These are phyloP conservation scores for Hortaea sp. DNA, from an alignment of 2,329 filamentous ascomycete genomes.

Conservation along the genomic window DNA sequence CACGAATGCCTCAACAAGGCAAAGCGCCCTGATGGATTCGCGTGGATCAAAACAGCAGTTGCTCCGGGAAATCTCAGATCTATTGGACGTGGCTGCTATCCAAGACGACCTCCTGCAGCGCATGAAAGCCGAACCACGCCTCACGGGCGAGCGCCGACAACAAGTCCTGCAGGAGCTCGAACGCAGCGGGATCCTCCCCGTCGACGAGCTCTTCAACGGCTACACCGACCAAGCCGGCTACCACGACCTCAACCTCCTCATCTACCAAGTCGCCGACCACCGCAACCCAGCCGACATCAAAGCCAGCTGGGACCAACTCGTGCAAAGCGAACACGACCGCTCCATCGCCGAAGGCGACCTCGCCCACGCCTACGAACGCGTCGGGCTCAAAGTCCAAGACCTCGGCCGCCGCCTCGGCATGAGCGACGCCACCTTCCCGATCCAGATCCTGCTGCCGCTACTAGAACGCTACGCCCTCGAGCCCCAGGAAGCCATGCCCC, in stretches of 20 bases:
- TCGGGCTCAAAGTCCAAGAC: constrained; percentile 50
- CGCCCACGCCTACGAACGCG: constrained; percentile 57
- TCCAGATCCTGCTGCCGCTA: constrained; percentile 41
- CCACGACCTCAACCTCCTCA: constrained; percentile 84
- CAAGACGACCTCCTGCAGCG: constrained; percentile 84
- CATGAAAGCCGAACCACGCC: constrained; percentile 60
- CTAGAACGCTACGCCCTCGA: constrained; percentile 44
- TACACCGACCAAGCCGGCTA: constrained; percentile 88
- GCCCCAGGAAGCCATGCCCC: constrained; percentile 41
- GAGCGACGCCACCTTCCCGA: constrained; percentile 23
- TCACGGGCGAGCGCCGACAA: constrained; percentile 51
- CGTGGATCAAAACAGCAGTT: constrained; percentile 64
- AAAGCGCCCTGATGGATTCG: constrained; percentile 55
- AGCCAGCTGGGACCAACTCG: constrained; percentile 72
- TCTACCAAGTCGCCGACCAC: constrained; percentile 87
- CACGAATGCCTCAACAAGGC: constrained; percentile 80
- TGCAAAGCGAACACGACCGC: constrained; percentile 53
- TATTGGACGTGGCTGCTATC: constrained; percentile 87
- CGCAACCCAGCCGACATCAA: constrained; percentile 76
- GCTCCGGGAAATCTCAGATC: constrained; percentile 71
- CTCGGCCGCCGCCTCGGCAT: constrained; percentile 43
- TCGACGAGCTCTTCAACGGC: constrained; percentile 85
- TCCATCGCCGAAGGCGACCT: constrained; percentile 36
- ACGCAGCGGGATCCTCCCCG: constrained; percentile 57
- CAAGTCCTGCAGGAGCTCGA: constrained; percentile 44